phyloP scores from a whole-genome alignment of 306 rosid species.

The Mimosa bimucronata region DNA sequence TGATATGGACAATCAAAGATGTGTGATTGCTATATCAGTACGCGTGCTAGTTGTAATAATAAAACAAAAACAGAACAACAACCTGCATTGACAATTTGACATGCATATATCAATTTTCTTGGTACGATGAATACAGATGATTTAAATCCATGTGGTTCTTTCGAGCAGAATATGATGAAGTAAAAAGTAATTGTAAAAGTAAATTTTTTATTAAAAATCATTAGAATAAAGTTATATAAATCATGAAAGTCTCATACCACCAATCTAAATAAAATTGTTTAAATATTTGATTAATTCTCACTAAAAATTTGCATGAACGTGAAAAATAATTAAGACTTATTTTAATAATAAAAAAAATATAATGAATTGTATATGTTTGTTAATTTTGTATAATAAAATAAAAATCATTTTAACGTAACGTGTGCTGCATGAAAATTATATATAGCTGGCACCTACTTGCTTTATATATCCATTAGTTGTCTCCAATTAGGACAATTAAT shows the following conservation, averaged over 20 bases:
- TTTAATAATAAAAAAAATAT: too few relatives aligned
- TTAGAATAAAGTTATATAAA: not conserved
- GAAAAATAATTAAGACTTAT: not conserved
- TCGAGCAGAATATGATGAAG: not conserved
- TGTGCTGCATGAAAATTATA: not conserved
- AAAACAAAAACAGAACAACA: constrained; percentile 34
- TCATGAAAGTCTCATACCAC: not conserved
- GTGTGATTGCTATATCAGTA: not conserved
- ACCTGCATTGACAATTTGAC: constrained; percentile 40
- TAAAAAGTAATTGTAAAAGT: not conserved
- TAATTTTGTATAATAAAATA: not conserved
- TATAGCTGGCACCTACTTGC: constrained; percentile 27
- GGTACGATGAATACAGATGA: constrained; percentile 31
- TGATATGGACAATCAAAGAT: not conserved
- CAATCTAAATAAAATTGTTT: not conserved
- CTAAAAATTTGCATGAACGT: not conserved
- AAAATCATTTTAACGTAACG: not conserved
- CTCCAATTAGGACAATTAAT: constrained; percentile 22
- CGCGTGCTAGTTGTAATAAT: constrained; percentile 36
- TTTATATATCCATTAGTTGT: constrained; percentile 11
- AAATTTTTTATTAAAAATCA: not conserved
- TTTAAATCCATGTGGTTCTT: not conserved
- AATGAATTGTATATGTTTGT: too few relatives aligned
- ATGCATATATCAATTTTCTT: constrained; percentile 8
- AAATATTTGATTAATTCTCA: not conserved